Evolutionary conservation across 768 basidiomycete species (phyloP), one percentile per base, ranked within the genome.

Genomic region (Phanerochaete carnosa): DNA sequence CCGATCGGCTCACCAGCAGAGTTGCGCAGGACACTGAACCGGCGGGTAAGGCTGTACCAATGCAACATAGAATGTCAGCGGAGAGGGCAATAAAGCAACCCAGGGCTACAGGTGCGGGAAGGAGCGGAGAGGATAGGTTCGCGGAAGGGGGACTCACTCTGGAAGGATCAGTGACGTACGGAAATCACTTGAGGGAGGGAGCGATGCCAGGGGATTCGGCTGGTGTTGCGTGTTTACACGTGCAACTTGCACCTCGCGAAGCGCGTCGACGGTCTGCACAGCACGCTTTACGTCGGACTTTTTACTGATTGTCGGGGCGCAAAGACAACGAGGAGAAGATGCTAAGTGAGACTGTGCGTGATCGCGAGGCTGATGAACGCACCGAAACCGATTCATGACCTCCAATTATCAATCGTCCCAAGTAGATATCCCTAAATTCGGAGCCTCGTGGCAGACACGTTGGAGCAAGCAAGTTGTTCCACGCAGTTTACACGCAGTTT

Each of bases 161-260:
- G 90, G 90, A 52, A 94, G 75, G 67, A 94, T 92, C 70, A 89
- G 82, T 61, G 91, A 92, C 30, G 92, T 92, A 68, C 92, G 88
- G 77, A 94, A 94, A 74, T 92, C 85, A 77, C 82, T 84, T 46
- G 80, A 76, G 9, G 88, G 82, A 56, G 89, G 87, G 19, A 94
- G 79, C 64, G 82, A 79, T 52, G 82, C 84, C 2, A 85, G 75
- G 51, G 70, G 64, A 47, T 77, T 77, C 61, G 74, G 75, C 45
- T 62, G 67, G 26, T 59, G 65, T 25, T 53, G 55, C 49, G 37
- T 59, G 46, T 30, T 35, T 53, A 30, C 56, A 62, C 59, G 59
- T 59, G 56, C 59, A 60, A 33, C 63, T 50, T 61, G 66, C 23
- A 62, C 60, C 61, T 56, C 63, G 55, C 65, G 68, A 46, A 64